Percentiles rank a stretch among this genome's conserved stretches.
Conservation (phyloP, 768 basidiomycete species). For the Paxillus involutus region DNA sequence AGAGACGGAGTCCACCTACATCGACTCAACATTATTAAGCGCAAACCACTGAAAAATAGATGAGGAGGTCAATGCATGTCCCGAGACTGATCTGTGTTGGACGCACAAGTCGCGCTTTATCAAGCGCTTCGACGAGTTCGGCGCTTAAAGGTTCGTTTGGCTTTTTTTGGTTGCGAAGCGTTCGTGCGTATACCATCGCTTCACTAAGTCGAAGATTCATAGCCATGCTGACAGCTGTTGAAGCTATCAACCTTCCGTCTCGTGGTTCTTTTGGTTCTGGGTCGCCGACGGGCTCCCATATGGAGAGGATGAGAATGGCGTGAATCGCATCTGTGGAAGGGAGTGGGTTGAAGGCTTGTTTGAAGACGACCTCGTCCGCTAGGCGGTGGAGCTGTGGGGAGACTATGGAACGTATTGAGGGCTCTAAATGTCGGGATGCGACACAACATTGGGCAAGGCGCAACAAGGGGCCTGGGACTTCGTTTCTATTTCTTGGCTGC, state of each 20-base stretch:
- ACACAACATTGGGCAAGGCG: conserved; percentile 47
- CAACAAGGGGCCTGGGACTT: conserved; percentile 35
- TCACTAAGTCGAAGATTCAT: conserved; percentile 42
- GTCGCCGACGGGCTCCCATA: conserved; percentile 44
- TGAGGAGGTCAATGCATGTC: conserved; percentile 15
- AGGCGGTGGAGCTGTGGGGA: conserved; percentile 41
- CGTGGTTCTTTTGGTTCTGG: conserved; percentile 29
- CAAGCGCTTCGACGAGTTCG: conserved; percentile 34
- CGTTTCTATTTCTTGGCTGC: conserved; percentile 30
- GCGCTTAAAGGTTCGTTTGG: conserved; percentile 22
- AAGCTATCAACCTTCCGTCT: conserved; percentile 40
- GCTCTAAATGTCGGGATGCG: conserved; percentile 43
- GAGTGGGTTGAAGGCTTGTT: conserved; percentile 41
- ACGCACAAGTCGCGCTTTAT: conserved; percentile 39
- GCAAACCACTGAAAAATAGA: conserved; percentile 36
- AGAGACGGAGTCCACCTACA: conserved; percentile 25
- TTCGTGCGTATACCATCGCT: conserved; percentile 33
- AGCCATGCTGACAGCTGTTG: conserved; percentile 47
- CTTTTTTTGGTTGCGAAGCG: conserved; percentile 30
- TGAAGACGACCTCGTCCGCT: conserved; percentile 38
- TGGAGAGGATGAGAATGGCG: conserved; percentile 40
- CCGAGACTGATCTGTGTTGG: conserved; percentile 2
- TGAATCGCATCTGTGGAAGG: conserved; percentile 43
- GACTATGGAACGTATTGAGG: conserved; percentile 33
- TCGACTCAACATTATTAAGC: conserved; percentile 38